Base-by-base conservation (phyloP, 1,284 basidiomycete species). In the Mycena citricolor region DNA sequence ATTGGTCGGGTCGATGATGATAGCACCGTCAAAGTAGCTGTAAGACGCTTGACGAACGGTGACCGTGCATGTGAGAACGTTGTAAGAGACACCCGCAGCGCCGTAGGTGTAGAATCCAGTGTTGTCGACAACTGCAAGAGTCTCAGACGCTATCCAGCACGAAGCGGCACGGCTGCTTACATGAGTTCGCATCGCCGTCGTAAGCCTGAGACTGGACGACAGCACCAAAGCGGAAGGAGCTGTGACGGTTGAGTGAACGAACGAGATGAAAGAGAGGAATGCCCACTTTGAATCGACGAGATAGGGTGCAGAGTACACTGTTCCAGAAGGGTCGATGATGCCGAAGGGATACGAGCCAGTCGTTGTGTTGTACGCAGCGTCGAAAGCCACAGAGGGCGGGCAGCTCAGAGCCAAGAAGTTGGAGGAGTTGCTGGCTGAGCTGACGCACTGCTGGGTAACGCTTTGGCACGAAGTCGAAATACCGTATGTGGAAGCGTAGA, bases 221-320 rank as follows among this genome's bases (percentile, higher is more conserved):
- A 23, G 36, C 49, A 19, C 49, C 49, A 13, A 51, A 51, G 8
- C 23, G 19, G 44, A 51, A 51, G 33, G 49, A 44, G 14, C 49
- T 51, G 32, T 42, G n/a, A 22, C 17, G 21, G 16, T 14, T 12
- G 21, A 12, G 19, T 37, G n/a, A 47, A 29, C 8, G 24, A 31
- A n/a, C n/a, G 4, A 14, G 8, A 10, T 12, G 10, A 20, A 19
- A 25, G 17, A 13, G 8, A 19, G 29, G 17, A 13, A 21, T 0
- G 11, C 47, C 24, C 13, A 50, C 48, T 51, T 51, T 22, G 44
- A 30, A 20, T 32, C 26, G 19, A 47, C 49, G 14, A 32, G 17
- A 16, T 51, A 47, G 4, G 49, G 35, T 3, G 22, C 23, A 14
- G 16, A 8, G 5, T 39, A 22, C 13, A 34, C 23, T 10, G 39